These are phyloP conservation scores for Notholithocarpus densiflorus DNA, from an alignment of 306 rosid species.

Conservation along the genomic window DNA sequence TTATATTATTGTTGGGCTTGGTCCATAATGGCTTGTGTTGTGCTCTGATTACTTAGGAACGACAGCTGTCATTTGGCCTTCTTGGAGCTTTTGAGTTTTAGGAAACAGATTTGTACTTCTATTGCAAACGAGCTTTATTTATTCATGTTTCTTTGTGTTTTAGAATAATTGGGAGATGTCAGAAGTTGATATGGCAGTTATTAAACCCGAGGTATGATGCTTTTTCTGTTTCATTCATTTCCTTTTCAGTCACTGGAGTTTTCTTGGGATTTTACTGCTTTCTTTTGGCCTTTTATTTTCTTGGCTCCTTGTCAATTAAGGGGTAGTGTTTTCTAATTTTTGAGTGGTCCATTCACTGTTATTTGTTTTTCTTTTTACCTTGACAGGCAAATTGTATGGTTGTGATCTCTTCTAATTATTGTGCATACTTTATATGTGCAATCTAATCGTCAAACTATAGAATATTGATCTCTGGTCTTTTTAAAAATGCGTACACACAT, in stretches of 20 bases:
- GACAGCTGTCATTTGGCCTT: neutral
- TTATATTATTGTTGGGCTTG: neutral
- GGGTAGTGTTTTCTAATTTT: neutral
- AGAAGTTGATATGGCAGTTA: slow-evolving; percentile 68
- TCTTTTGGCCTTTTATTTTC: neutral
- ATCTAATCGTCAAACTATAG: neutral
- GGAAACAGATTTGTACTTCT: neutral
- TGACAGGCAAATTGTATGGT: neutral
- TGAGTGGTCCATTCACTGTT: neutral
- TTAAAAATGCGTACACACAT: neutral
- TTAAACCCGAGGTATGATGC: slow-evolving; percentile 74
- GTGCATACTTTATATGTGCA: neutral
- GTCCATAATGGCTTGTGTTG: neutral
- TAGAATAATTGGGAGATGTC: slow-evolving; percentile 48
- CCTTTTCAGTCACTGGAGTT: neutral
- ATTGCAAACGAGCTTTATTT: neutral
- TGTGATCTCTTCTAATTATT: neutral
- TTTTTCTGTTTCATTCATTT: neutral
- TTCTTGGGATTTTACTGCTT: neutral
- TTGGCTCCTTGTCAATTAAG: neutral
- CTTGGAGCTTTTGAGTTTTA: neutral
- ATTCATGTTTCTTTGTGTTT: neutral
- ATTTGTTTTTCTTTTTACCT: neutral
- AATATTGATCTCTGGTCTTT: neutral
- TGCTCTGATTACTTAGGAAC: neutral